These are phyloP conservation scores for Metrosideros polymorpha DNA, from an alignment of 441 rosid species.

Conservation along the genomic window DNA sequence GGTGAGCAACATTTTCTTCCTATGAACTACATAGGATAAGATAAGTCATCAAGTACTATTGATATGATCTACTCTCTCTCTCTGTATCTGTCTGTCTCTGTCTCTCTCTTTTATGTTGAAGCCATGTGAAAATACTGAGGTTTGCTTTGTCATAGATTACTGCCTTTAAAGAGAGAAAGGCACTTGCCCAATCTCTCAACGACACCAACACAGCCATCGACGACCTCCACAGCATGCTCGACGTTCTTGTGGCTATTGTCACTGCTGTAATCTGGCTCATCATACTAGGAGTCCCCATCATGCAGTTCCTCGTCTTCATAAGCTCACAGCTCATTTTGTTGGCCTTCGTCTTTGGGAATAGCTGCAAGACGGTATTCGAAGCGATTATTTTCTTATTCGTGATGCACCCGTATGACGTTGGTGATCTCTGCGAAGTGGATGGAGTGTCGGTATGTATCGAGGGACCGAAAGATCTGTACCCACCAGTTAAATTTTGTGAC, in stretches of 20 bases:
- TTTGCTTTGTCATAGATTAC: background rate
- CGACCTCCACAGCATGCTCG: background rate
- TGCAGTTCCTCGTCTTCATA: background rate
- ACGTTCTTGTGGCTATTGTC: background rate
- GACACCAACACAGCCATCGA: background rate
- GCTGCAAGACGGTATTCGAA: background rate
- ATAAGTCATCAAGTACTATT: background rate
- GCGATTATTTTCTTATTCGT: background rate
- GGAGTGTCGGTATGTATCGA: background rate
- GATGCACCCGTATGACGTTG: background rate
- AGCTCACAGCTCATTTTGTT: background rate
- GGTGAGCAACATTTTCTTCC: background rate
- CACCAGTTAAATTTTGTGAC: background rate
- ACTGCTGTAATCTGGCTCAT: background rate
- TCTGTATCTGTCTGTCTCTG: background rate
- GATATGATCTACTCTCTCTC: background rate
- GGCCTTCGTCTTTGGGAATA: background rate
- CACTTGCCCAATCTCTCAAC: background rate
- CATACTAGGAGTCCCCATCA: background rate
- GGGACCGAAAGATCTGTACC: background rate
- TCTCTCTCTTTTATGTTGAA: background rate
- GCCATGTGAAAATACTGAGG: background rate
- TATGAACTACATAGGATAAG: background rate
- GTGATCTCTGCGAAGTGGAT: background rate
- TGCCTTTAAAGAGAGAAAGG: background rate